Evolutionary conservation across 1,284 basidiomycete species (phyloP).

Genomic region (Schizophyllum commune): DNA sequence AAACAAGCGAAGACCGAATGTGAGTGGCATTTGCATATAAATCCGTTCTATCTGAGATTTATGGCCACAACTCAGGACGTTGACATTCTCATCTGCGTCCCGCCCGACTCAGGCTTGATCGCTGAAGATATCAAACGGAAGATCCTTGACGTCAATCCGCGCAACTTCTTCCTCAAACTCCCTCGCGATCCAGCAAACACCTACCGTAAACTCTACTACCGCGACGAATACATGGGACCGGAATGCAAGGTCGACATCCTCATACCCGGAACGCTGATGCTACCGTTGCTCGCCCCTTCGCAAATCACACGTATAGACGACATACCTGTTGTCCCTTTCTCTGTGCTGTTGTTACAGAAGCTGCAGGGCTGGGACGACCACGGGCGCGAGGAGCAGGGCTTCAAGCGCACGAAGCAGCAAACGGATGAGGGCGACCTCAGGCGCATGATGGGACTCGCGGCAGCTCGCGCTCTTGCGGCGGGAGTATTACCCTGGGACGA

Average conservation of each 20-base stretch:
- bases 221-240: slow-evolving; percentile 3
- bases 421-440: slow-evolving; percentile 25
- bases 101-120: slow-evolving; percentile 6
- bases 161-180: slow-evolving; percentile 23
- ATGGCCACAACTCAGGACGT: slow-evolving; percentile 21
- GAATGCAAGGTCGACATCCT: slow-evolving; percentile 26
- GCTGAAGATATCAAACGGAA: slow-evolving; percentile 17
- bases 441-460: slow-evolving; percentile 16
- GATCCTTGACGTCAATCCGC: slow-evolving; percentile 15
- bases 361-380: slow-evolving; percentile 29
- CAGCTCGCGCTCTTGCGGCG: slow-evolving; percentile 4
- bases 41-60: not conserved
- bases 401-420: slow-evolving; percentile 19
- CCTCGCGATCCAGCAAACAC: slow-evolving; percentile 22
- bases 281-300: slow-evolving; percentile 15
- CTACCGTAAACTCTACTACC: slow-evolving; percentile 24
- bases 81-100: slow-evolving; percentile 27
- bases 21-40: not conserved
- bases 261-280: slow-evolving; percentile 21
- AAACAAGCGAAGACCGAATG: slow-evolving; percentile 25
- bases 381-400: slow-evolving; percentile 17
- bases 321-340: slow-evolving; percentile 23
- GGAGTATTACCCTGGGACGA: slow-evolving; percentile 14
- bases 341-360: slow-evolving; percentile 23
- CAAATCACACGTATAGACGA: slow-evolving; percentile 12